A percentile compares a stretch with the other conserved stretches of the same genome.
Conservation (phyloP, 768 basidiomycete species). For the Termitomyces sp. region DNA sequence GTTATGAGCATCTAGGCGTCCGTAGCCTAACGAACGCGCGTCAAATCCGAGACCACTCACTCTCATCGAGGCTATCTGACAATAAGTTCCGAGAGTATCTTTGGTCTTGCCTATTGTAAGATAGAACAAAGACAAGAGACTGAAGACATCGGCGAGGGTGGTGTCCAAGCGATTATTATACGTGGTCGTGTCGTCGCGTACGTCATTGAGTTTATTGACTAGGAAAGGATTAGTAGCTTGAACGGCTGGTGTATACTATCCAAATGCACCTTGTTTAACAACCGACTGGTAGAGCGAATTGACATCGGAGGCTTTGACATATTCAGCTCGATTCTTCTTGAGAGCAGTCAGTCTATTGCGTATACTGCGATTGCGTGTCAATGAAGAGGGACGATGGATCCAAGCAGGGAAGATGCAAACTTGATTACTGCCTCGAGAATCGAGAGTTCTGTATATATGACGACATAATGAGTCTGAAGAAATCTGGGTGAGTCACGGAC, state of each 20-base stretch:
- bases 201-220: slow-evolving; percentile 91
- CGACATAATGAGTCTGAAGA: slow-evolving; percentile 18
- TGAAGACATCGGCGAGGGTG: slow-evolving; percentile 94
- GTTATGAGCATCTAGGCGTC: slow-evolving; percentile 14
- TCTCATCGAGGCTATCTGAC: slow-evolving; percentile 93
- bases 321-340: slow-evolving; percentile 91
- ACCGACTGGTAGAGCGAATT: slow-evolving; percentile 90
- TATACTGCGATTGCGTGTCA: slow-evolving; percentile 54
- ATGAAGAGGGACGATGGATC: slow-evolving; percentile 17
- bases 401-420: slow-evolving; percentile 41
- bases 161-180: slow-evolving; percentile 93
- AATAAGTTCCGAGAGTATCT: slow-evolving; percentile 93
- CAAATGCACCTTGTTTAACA: slow-evolving; percentile 81
- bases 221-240: slow-evolving; percentile 4
- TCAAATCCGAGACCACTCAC: slow-evolving; percentile 50
- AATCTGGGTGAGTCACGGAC: slow-evolving; percentile 16
- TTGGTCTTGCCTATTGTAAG: slow-evolving; percentile 96
- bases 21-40: slow-evolving; percentile 6
- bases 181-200: slow-evolving; percentile 73
- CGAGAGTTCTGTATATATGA: slow-evolving; percentile 64
- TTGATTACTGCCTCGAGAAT: slow-evolving; percentile 95
- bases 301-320: slow-evolving; percentile 92
- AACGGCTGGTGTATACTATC: neutral
- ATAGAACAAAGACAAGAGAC: slow-evolving; percentile 93
- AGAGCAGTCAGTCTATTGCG: slow-evolving; percentile 92